phyloP scores from a whole-genome alignment of 2,329 filamentous ascomycete genomes.

The Chrysosporium keratinophilum region DNA sequence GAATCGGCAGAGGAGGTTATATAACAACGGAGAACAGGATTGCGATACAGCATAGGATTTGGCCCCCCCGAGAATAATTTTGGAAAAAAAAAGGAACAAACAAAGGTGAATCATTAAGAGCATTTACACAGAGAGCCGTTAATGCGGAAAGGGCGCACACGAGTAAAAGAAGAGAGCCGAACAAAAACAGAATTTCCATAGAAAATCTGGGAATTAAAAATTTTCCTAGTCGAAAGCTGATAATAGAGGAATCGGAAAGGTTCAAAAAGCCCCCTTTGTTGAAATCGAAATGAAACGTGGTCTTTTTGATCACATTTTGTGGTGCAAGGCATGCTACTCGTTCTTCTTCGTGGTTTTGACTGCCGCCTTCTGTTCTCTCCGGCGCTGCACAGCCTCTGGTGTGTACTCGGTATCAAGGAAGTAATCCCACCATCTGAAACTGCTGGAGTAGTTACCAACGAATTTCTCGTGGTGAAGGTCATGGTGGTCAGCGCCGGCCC shows the following conservation, averaged over 20 bases:
- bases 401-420: conserved; percentile 86
- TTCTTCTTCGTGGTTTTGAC: conserved; percentile 12
- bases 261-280: not conserved
- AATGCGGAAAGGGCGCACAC: not conserved
- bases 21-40: not conserved
- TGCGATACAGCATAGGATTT: not conserved
- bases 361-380: conserved; percentile 50
- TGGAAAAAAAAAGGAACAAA: not conserved
- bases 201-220: not conserved
- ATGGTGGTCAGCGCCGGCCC: conserved; percentile 94
- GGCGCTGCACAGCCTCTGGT: conserved; percentile 71
- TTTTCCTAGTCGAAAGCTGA: not conserved
- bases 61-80: not conserved
- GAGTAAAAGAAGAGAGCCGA: not conserved
- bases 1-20: not conserved
- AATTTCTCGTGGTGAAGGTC: conserved; percentile 97
- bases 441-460: conserved; percentile 94
- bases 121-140: conserved; percentile 6
- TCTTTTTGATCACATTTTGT: not conserved
- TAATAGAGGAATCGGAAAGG: not conserved
- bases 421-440: conserved; percentile 99
- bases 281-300: not conserved
- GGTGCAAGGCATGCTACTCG: conserved; percentile 8
- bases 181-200: not conserved
- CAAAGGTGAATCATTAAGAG: conserved; percentile 4